Evolutionary conservation across 345 rosid genomes (phyloP), one percentile per base, ranked within the genome.

Genomic region (Jatropha curcas): DNA sequence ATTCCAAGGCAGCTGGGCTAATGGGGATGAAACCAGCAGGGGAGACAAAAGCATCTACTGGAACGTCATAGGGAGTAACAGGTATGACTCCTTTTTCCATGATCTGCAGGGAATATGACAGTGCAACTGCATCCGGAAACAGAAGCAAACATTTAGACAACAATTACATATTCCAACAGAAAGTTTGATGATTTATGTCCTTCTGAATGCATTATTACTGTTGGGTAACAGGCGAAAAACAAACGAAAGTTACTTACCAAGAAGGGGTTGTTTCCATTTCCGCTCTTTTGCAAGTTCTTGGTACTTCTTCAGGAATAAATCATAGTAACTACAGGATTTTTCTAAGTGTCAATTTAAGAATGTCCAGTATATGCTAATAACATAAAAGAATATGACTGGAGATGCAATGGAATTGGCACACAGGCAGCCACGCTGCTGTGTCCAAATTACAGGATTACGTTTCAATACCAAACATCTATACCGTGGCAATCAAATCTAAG

Each of bases 81-180:
- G 98, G 86, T 74, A 94, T 81, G 65, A 71, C 73, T 81, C 80
- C 93, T 19, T 86, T 89, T 63, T 94, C 93, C 76, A 92, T 60
- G 67, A 90, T 90, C 82, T 92, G 98, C 71, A 80, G 62, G 14
- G 93, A 92, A 76, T 92, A 94, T 71, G 98, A 90, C 71, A 94
- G 87, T 43, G 96, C 96, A 84, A 89, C 97, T 93, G 89, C 87
- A 81, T 24, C 59, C 59, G 24, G 74, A 71, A 63, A 7, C 13
- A 63, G 4, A 65, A 20, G 51, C 11, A 63, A 10, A 52, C 24
- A 19, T n/a, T 20, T 52, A 53, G 28, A 7, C 27, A 53, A 53
- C n/a, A 28, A 7, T n/a, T n/a, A 28, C 9, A 1, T 53, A 20
- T n/a, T 1, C 35, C 0, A 13, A 58, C 62, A 11, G 20, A 10